Conservation (phyloP, 371 early-diverging fungal species). For the Rhizopus sp. region DNA sequence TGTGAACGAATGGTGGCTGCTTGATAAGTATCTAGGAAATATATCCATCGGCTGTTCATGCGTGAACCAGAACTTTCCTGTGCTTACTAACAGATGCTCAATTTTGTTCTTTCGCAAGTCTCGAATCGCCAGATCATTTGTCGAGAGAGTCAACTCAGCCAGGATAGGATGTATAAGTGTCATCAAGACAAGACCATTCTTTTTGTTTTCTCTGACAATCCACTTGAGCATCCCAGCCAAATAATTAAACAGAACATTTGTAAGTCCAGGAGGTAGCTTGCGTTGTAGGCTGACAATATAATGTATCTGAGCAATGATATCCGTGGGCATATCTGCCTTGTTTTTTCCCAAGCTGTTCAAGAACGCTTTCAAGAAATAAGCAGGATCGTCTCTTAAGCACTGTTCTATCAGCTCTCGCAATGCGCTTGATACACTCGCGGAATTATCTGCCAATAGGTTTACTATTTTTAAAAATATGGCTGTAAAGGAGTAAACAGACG, state of each 20-base stretch:
- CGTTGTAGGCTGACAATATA: conserved; percentile 53
- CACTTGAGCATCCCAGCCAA: conserved; percentile 68
- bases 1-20: conserved; percentile 30
- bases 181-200: conserved; percentile 48
- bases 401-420: conserved; percentile 51
- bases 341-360: conserved; percentile 55
- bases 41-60: conserved; percentile 53
- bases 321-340: conserved; percentile 38
- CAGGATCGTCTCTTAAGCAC: conserved; percentile 62
- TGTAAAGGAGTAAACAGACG: conserved; percentile 52
- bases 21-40: conserved; percentile 51
- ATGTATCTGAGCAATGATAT: conserved; percentile 49
- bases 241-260: conserved; percentile 62
- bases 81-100: conserved; percentile 54
- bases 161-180: conserved; percentile 54
- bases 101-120: conserved; percentile 69
- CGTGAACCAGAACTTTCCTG: conserved; percentile 66
- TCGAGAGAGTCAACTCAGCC: conserved; percentile 57
- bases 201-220: conserved; percentile 50
- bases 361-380: conserved; percentile 57
- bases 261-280: conserved; percentile 60
- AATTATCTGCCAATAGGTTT: conserved; percentile 55
- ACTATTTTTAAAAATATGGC: conserved; percentile 50
- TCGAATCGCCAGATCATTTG: conserved; percentile 60
- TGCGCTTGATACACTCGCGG: conserved; percentile 48